Evolutionary conservation across 495 filamentous ascomycete species (phyloP).

Genomic region (Collariella sp.): DNA sequence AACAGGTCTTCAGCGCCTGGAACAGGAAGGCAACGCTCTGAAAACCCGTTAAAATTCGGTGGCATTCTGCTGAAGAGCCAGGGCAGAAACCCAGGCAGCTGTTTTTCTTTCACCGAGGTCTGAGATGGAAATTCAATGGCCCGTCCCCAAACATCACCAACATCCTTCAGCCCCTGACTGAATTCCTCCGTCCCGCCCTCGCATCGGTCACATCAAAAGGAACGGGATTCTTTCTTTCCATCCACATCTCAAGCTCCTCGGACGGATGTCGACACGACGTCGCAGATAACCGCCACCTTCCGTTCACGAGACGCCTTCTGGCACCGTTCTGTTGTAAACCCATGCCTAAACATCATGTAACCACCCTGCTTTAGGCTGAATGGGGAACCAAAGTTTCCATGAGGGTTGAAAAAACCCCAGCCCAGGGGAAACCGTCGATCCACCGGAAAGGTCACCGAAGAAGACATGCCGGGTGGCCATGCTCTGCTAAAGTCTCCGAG

Average conservation of each 20-base stretch:
- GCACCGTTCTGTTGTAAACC: not conserved
- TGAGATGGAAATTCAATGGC: too few relatives aligned
- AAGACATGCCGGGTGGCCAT: not conserved
- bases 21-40: not conserved
- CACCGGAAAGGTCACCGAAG: not conserved
- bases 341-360: not conserved
- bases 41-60: not conserved
- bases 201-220: not conserved
- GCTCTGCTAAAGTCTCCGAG: too few relatives aligned
- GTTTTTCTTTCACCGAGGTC: too few relatives aligned
- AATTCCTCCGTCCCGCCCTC: conserved; percentile 9
- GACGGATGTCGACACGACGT: not conserved
- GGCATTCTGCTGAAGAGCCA: not conserved
- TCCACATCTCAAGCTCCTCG: not conserved
- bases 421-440: too few relatives aligned
- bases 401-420: not conserved
- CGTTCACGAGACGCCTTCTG: not conserved
- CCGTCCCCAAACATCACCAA: not conserved
- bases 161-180: not conserved
- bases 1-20: not conserved
- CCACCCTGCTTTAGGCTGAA: conserved; percentile 17
- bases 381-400: conserved; percentile 6
- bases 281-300: conserved; percentile 5
- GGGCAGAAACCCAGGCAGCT: not conserved
- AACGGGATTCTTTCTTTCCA: conserved; percentile 11